Evolutionary conservation across 2,329 filamentous ascomycete genomes (phyloP).

Genomic region (Apiospora arundinis): DNA sequence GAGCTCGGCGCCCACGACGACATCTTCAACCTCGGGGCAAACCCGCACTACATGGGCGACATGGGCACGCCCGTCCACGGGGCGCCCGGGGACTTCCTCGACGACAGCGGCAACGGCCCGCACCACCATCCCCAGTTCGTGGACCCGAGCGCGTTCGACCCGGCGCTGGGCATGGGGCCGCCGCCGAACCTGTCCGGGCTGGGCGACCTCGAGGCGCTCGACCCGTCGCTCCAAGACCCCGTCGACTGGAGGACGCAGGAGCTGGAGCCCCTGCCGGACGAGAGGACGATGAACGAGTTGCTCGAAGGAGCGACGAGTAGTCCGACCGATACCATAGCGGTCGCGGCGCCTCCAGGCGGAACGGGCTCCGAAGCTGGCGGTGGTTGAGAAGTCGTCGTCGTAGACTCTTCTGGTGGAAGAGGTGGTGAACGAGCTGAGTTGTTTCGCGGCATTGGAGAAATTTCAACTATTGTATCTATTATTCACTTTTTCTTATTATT

Average conservation of each 20-base stretch:
- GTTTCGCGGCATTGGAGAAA: background rate
- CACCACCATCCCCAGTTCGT: background rate
- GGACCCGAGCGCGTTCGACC: constrained; percentile 17
- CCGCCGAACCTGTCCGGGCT: background rate
- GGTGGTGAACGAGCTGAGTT: background rate
- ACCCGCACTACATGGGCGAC: constrained; percentile 7
- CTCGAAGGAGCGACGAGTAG: background rate
- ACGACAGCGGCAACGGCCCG: background rate
- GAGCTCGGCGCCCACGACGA: constrained; percentile 8
- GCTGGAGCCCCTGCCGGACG: background rate
- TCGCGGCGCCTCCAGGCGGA: background rate
- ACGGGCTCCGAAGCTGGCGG: background rate
- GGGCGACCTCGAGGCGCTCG: background rate
- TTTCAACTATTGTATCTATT: constrained; percentile 17
- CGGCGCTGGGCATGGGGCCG: background rate
- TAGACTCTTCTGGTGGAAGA: background rate
- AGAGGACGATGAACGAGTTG: background rate
- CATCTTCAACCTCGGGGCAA: constrained; percentile 6
- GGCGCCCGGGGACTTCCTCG: background rate
- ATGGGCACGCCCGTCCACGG: constrained; percentile 1
- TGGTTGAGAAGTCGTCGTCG: background rate
- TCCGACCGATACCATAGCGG: background rate
- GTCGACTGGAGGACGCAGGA: background rate
- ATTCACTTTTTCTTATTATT: background rate
- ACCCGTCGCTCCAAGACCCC: constrained; percentile 9